phyloP scores from a whole-genome alignment of 306 rosid genomes.

The Glycine tomentella region DNA sequence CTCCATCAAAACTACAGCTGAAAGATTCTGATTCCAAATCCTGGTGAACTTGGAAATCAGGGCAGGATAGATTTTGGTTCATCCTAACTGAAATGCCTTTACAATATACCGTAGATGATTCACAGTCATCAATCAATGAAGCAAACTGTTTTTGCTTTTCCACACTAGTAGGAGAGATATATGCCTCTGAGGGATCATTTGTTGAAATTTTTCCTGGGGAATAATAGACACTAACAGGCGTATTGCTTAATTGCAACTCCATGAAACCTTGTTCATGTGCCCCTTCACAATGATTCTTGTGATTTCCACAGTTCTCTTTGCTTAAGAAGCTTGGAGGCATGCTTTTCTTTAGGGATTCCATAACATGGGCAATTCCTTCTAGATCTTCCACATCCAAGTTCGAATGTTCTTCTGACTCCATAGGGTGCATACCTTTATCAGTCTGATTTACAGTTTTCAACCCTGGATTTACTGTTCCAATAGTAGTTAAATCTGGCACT shows the following conservation, averaged over 20 bases:
- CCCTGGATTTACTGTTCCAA: conserved; percentile 9
- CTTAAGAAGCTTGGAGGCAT: conserved; percentile 5
- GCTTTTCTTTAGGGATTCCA: conserved; percentile 26
- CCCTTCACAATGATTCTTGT: conserved; percentile 14
- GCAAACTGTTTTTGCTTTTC: conserved; percentile 26
- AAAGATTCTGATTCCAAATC: conserved; percentile 44
- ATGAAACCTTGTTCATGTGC: conserved; percentile 18
- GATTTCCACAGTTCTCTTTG: conserved; percentile 24
- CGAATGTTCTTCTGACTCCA: conserved; percentile 37
- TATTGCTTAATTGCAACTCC: conserved; percentile 31
- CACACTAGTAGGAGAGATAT: conserved; percentile 33
- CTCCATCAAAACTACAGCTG: conserved; percentile 36
- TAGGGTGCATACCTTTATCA: conserved; percentile 1
- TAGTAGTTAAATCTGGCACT: conserved; percentile 12
- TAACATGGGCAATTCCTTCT: not conserved
- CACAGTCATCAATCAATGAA: conserved; percentile 37
- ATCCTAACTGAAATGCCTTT: conserved; percentile 28
- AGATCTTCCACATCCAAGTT: conserved; percentile 21
- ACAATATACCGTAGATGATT: conserved; percentile 28
- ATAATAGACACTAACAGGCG: conserved; percentile 16
- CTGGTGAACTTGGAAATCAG: conserved; percentile 34
- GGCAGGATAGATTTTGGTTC: conserved; percentile 35
- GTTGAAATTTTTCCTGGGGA: conserved; percentile 27
- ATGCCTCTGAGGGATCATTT: not conserved
- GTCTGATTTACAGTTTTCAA: conserved; percentile 24